Base-by-base conservation (phyloP, 352 stramenopile genomes). In the Saprolegnia parasitica region DNA sequence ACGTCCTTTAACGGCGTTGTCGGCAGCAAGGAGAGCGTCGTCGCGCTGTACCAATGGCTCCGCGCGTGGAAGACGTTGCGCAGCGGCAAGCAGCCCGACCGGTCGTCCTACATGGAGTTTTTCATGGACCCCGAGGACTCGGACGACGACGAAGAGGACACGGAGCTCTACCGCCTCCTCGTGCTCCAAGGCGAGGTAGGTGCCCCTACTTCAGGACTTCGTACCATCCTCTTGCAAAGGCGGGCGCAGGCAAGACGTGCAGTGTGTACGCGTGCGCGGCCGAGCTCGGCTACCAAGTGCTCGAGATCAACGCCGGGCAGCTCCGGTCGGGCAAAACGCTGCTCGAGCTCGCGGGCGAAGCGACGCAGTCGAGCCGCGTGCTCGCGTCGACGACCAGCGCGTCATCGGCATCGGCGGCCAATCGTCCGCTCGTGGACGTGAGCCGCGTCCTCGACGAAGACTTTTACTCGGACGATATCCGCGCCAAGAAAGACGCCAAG, bases 231-330 rank as follows among this genome's bases (percentile, higher is more conserved):
- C 39, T n/a, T n/a, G 39, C 39, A 15, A 16, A 46, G 40, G 84
- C 83, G 8, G 83, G 84, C 26, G 73, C 80, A 3, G 86, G 86
- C 54, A 94, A 94, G 72, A 93, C 84, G 5, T 81, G 83, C n/a
- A 78, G 81, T 0, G 84, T 93, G 10, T 91, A 90, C 52, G 86
- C 84, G 0, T 94, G 86, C 24, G 84, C 86, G 0, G 81, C 89
- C 67, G 86, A 93, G 67, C 72, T 93, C 21, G 86, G 86, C 9
- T 94, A 87, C 68, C 73, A 94, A 63, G 84, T 94, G 35, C 90
- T 94, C 50, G 86, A 94, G 66, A 92, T 94, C 72, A 92, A 94
- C 56, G 86, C 86, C 0, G 82, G 81, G 32, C 85, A 92, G 61
- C 82, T 81, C 56, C 86, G 86, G 2, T 85, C 81, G 0, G 84